Base-by-base conservation (phyloP, 495 filamentous ascomycete genomes). In the Cercophora sp. region DNA sequence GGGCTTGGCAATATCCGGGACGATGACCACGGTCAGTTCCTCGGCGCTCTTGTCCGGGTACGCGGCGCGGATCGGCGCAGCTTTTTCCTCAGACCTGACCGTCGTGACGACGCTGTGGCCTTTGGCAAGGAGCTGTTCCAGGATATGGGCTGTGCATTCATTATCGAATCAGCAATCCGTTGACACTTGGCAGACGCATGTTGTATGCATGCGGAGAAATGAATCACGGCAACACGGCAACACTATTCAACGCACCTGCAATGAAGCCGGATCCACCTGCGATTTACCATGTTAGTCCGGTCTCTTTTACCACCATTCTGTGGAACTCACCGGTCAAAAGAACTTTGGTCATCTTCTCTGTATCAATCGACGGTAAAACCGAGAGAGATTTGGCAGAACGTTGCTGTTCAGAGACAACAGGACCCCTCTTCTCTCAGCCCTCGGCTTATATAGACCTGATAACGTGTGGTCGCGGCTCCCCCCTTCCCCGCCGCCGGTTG, bases 21-120 rank as follows among this genome's bases (percentile, higher is more conserved):
- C 89, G 62, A 96, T 84, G 45, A 77, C 78, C 54, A 86, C 89
- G 48, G 79, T 79, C 10, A 97, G 82, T 59, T 85, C 82, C 16
- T 80, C 83, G 20, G 77, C 62, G 29, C 76, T 58, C 2, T 73
- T 62, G 3, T 60, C 52, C 0, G 85, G 79, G 65, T 91, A 82
- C 13, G 85, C 83, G 16, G 81, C 68, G 15, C 82, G 79, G 64
- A 96, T 89, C 54, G 75, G 81, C 41, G 87, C 69, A 16, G 85
- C 91, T 65, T 97, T 97, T 18, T 82, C 80, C 46, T 87, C 76
- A 3, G 81, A 85, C 41, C 92, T 80, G 42, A 97, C 92, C 4
- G 88, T 96, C 8, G 89, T 88, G 11, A 93, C 82, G 10, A 93
- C 88, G 35, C 81, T 81, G 66, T 91, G 86, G 35, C 79, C 72